Evolutionary conservation across 257 asterid species (phyloP), one percentile per base, ranked within the genome.

Genomic region (Rubia yunnanensis): DNA sequence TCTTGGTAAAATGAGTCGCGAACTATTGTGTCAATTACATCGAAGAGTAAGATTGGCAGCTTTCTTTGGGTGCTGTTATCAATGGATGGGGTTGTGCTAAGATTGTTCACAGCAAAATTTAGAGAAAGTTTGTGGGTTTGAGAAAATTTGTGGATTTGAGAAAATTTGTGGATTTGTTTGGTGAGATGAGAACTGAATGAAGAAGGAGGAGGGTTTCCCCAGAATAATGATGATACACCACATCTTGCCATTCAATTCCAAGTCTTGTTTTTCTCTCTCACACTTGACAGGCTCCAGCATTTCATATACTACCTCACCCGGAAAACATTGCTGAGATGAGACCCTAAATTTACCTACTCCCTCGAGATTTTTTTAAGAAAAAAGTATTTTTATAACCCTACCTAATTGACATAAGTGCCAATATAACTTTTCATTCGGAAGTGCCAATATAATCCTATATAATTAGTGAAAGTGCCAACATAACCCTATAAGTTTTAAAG

Each of bases 1-100:
- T 84, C 84, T 17, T 92, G 85, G 79, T 89, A 92, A 73, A 92
- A 92, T 9, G 98, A 96, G 82, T 89, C 96, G 60, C 88, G 86
- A 64, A 92, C 95, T 55, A 92, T 63, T 9, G 98, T 92, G 70
- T 89, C 96, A 92, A 92, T 85, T 57, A 92, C 85, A 74, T 92
- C 98, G 78, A 92, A 92, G 39, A 92, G 84, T 68, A 92, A 79
- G 52, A 92, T 63, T 17, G 98, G 98, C 52, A 84, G 82, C 79
- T 83, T 91, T 57, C 87, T 67, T 14, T 71, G 60, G 14, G 5
- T 64, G 69, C 24, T 38, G 5, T 11, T 26, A 56, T 38, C 22
- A 38, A 44, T 15, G 48, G 32, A 57, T 32, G 66, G 2, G 53
- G 81, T 28, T 23, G 66, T 23, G 74, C 49, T 22, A 49, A 56